phyloP scores from a whole-genome alignment of 805 yeast genomes.

The Candida dendrica region DNA sequence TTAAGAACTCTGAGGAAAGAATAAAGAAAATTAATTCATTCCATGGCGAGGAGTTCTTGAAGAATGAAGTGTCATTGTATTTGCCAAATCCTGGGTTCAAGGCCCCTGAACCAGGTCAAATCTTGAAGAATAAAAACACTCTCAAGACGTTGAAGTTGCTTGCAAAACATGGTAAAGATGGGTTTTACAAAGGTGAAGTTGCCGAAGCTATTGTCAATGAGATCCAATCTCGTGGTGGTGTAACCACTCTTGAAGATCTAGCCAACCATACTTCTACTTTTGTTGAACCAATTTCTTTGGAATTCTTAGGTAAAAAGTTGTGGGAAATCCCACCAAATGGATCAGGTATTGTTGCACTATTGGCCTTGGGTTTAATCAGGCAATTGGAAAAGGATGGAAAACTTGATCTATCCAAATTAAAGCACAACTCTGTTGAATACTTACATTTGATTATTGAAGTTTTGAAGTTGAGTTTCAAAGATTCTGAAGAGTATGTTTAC shows the following conservation, averaged over 20 bases:
- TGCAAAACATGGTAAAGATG: constrained; percentile 52
- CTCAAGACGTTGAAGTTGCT: constrained; percentile 47
- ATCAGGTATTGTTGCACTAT: constrained; percentile 69
- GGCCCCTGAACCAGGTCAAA: constrained; percentile 54
- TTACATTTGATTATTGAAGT: constrained; percentile 64
- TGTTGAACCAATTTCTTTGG: constrained; percentile 56
- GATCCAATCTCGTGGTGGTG: constrained; percentile 47
- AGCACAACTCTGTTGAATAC: constrained; percentile 67
- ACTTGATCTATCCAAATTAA: constrained; percentile 32
- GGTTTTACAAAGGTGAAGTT: constrained; percentile 63
- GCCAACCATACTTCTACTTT: constrained; percentile 48
- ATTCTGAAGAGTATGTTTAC: constrained; percentile 65
- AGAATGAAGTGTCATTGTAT: constrained; percentile 24
- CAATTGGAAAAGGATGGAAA: constrained; percentile 41
- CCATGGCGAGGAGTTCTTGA: constrained; percentile 23
- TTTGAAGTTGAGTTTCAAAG: constrained; percentile 66
- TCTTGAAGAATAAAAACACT: constrained; percentile 42
- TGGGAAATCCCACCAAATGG: constrained; percentile 88
- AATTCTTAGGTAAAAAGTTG: constrained; percentile 45
- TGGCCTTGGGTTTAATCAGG: constrained; percentile 60
- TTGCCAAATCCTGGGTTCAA: constrained; percentile 29
- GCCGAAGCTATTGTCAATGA: constrained; percentile 58
- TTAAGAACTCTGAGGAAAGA: constrained; percentile 35
- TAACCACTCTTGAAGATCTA: constrained; percentile 49
- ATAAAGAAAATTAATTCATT: constrained; percentile 27